Conservation (phyloP, 441 rosid species). For the Adansonia grandidieri region DNA sequence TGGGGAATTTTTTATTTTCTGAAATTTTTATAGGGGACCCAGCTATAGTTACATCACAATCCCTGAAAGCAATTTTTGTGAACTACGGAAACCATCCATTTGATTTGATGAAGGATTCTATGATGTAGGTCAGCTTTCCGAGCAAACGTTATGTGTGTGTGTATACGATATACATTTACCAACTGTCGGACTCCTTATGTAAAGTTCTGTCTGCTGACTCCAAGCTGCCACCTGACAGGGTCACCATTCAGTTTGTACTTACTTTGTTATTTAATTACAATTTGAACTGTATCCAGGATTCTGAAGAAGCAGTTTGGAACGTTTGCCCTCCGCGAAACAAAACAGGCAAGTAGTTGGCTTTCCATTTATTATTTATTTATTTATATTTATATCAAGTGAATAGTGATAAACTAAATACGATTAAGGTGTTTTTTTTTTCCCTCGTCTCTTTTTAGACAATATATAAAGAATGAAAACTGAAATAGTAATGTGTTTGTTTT, state of each 20-base stretch:
- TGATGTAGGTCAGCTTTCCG: slow-evolving; percentile 53
- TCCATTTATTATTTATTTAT: background rate
- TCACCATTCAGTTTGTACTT: background rate
- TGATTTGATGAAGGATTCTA: slow-evolving; percentile 57
- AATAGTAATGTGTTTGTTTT: background rate
- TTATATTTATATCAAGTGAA: background rate
- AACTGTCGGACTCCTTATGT: background rate
- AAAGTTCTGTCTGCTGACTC: background rate
- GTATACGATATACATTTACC: background rate
- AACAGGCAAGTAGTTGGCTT: slow-evolving; percentile 39
- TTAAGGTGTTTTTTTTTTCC: background rate
- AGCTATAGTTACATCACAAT: slow-evolving; percentile 42
- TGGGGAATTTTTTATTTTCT: slow-evolving; percentile 20
- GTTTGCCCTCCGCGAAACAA: slow-evolving; percentile 46
- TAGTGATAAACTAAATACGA: background rate
- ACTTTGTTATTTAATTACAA: background rate
- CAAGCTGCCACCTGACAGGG: background rate
- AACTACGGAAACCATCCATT: slow-evolving; percentile 59
- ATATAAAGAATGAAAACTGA: background rate
- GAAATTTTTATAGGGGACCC: slow-evolving; percentile 48
- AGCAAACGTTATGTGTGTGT: slow-evolving; percentile 26
- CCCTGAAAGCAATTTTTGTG: slow-evolving; percentile 51
- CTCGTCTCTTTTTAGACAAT: background rate
- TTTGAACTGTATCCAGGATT: slow-evolving; percentile 40
- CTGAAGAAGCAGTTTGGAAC: slow-evolving; percentile 51